Conservation (phyloP, 164 flowering plant genomes). For the Kingdonia uniflora region DNA sequence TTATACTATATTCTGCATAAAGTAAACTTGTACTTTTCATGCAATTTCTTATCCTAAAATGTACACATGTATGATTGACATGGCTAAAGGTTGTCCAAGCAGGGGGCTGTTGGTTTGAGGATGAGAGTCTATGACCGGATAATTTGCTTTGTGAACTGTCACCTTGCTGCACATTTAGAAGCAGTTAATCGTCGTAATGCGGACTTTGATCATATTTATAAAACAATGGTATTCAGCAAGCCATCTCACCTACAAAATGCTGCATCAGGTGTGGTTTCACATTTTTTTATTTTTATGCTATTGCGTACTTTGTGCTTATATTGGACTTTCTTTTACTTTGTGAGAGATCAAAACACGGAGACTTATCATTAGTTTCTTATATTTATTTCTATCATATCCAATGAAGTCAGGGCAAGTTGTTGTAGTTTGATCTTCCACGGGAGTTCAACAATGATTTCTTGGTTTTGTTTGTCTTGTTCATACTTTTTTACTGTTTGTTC, state of each 20-base stretch:
- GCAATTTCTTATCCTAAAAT: background rate
- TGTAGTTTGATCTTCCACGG: too few relatives aligned
- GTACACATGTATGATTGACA: conserved; percentile 2
- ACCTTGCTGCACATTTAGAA: conserved; percentile 97
- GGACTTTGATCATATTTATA: conserved; percentile 84
- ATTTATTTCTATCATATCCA: too few relatives aligned
- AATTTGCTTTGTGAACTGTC: conserved; percentile 93
- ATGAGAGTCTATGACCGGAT: conserved; percentile 83
- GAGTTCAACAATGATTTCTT: background rate
- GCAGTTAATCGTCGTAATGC: conserved; percentile 95
- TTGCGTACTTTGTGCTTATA: conserved; percentile 39
- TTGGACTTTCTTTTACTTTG: background rate
- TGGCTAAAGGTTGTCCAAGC: conserved; percentile 12
- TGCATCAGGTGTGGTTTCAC: conserved; percentile 63
- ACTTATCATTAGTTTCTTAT: background rate
- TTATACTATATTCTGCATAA: too few relatives aligned
- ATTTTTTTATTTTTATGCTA: conserved; percentile 33
- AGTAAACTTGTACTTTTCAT: too few relatives aligned
- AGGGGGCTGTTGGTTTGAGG: conserved; percentile 98
- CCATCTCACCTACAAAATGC: conserved; percentile 36
- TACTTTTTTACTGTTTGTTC: conserved; percentile 40
- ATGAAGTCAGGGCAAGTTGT: too few relatives aligned
- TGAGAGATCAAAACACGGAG: background rate
- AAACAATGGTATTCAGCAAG: conserved; percentile 65
- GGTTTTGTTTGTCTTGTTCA: conserved; percentile 32